These are phyloP conservation scores for Pisolithus tinctorius DNA, from an alignment of 768 basidiomycete species.

Conservation along the genomic window DNA sequence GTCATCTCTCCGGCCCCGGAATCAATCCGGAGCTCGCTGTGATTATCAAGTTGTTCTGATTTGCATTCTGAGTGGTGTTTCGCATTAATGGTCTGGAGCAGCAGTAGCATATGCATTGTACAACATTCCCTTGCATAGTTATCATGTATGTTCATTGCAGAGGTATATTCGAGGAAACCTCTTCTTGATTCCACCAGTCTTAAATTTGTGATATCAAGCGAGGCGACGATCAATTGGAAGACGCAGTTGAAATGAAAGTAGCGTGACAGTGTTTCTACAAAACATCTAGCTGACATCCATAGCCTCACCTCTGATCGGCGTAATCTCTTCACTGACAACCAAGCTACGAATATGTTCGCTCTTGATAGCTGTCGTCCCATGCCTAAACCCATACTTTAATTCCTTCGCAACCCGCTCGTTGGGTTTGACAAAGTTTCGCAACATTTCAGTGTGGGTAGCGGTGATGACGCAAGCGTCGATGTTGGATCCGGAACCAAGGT, in stretches of 20 bases:
- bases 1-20: constrained; percentile 47
- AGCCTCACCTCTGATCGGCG: constrained; percentile 50
- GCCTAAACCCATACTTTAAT: constrained; percentile 59
- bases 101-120: constrained; percentile 11
- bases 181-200: too few species aligned
- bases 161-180: too few species aligned
- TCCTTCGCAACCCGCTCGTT: constrained; percentile 81
- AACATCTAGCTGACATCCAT: constrained; percentile 70
- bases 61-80: background rate
- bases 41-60: background rate
- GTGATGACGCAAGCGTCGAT: constrained; percentile 97
- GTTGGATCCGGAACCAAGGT: constrained; percentile 97
- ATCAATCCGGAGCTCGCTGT: constrained; percentile 9
- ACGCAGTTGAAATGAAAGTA: background rate
- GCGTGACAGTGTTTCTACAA: constrained; percentile 4
- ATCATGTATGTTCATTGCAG: too few species aligned
- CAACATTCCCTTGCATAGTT: constrained; percentile 9
- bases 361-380: constrained; percentile 88
- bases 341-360: constrained; percentile 69
- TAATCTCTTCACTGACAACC: constrained; percentile 66
- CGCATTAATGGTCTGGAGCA: background rate
- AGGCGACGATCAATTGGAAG: background rate
- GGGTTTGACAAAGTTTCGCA: constrained; percentile 90
- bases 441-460: constrained; percentile 78
- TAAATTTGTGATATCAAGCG: too few species aligned